Evolutionary conservation across 2,329 filamentous ascomycete genomes (phyloP).

Genomic region (Penicillium fuscoglaucum): DNA sequence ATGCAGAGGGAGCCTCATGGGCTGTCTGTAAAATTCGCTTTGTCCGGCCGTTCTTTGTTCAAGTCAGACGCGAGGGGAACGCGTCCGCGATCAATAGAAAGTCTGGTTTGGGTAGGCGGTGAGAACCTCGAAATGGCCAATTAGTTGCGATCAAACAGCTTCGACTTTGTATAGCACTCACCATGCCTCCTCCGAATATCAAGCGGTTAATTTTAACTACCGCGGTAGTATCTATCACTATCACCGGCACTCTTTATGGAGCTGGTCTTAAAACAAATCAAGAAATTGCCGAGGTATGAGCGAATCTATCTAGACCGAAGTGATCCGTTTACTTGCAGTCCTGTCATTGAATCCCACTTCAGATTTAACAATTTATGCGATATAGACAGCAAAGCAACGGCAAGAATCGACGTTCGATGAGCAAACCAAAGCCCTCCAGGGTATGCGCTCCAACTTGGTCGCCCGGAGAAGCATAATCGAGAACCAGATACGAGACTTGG

Average conservation of each 20-base stretch:
- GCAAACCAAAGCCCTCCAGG: conserved; percentile 56
- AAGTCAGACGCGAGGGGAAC: conserved; percentile 24
- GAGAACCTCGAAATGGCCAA: conserved; percentile 11
- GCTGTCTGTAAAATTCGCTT: conserved; percentile 2
- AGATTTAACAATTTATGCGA: conserved; percentile 1
- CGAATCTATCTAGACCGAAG: not conserved
- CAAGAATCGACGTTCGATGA: conserved; percentile 55
- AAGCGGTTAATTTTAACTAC: conserved; percentile 56
- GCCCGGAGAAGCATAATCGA: conserved; percentile 56
- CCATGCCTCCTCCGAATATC: conserved; percentile 39
- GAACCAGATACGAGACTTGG: conserved; percentile 56
- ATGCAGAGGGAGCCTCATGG: conserved; percentile 5
- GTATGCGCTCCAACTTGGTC: conserved; percentile 51
- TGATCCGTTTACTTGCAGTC: not conserved
- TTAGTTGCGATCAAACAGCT: conserved; percentile 6
- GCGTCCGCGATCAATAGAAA: conserved; percentile 29
- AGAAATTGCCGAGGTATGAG: conserved; percentile 53
- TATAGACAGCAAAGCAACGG: conserved; percentile 48
- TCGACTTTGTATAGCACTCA: conserved; percentile 9
- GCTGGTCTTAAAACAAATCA: conserved; percentile 58
- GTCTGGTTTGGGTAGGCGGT: conserved; percentile 29
- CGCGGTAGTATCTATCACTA: conserved; percentile 57
- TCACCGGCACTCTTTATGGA: conserved; percentile 60
- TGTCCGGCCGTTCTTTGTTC: conserved; percentile 9
- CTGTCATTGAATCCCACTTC: not conserved